Evolutionary conservation across 345 rosid species (phyloP), one percentile per base, ranked within the genome.

Genomic region (Eucalyptus marginata): DNA sequence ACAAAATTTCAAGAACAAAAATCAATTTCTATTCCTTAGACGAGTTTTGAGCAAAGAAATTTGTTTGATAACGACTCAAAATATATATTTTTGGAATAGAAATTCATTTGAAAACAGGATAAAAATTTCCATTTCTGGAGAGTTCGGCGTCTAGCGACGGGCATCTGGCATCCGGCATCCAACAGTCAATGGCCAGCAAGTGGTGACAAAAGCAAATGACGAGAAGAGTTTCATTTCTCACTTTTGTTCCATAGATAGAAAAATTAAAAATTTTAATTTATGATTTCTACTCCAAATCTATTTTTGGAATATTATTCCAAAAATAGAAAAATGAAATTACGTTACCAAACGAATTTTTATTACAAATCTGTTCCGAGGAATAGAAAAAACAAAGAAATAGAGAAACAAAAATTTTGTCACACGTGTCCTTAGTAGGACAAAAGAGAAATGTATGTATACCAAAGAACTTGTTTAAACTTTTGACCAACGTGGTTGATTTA

Each of bases 121-220:
- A 52, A 52, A 52, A 52, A 52, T 52, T 52, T 52, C 10, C 7
- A 52, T 52, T 3, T 7, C 0, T 51, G 0, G 24, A 22, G 0
- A 52, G 10, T 2, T 0, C 10, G 0, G 0, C 10, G 0, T 52
- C 1, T 9, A 52, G 0, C 0, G 24, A 10, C 1, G 1, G 1
- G 56, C 24, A 52, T 52, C 1, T 0, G 0, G 0, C 56, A 17
- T 51, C 22, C 9, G 0, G 0, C 56, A 1, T 0, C 1, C 15
- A 0, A 13, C 0, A n/a, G n/a, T n/a, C n/a, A n/a, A n/a, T 4
- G 3, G 7, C 3, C 1, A 6, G 3, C 7, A 0, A 49, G 2
- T 49, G 51, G 51, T 6, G 51, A 49, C 9, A 3, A 52, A 10
- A 52, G 24, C 0, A 0, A 52, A 52, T 52, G 4, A 52, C 18